Conservation (phyloP, 257 asterid species). For the Craterostigma plantagineum region DNA sequence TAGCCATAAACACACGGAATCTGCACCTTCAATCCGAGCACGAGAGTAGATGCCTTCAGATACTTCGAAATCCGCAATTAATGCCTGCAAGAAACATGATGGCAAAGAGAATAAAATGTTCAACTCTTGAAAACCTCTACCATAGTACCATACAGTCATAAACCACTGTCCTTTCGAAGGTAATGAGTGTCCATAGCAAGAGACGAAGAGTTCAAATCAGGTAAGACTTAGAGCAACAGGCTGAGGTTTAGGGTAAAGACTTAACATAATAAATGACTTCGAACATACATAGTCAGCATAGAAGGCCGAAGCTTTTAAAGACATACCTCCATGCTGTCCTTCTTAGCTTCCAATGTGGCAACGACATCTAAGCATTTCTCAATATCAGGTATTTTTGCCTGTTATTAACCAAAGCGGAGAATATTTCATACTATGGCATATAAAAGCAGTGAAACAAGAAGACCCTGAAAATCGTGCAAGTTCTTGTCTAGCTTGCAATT, state of each 20-base stretch:
- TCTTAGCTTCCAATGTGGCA: conserved; percentile 63
- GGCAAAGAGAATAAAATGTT: conserved; percentile 3
- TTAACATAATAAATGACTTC: too few species aligned
- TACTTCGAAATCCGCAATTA: conserved; percentile 79
- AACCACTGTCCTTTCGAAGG: too few species aligned
- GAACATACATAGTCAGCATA: too few species aligned
- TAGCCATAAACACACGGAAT: conserved; percentile 89
- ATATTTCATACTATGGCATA: neutral
- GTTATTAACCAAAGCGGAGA: conserved; percentile 5
- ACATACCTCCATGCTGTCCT: conserved; percentile 82
- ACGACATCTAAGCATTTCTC: conserved; percentile 79
- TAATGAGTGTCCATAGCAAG: too few species aligned
- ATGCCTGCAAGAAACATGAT: conserved; percentile 31
- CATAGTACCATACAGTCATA: neutral
- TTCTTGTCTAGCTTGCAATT: too few species aligned
- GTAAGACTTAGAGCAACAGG: too few species aligned
- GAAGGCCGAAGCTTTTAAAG: conserved; percentile 6
- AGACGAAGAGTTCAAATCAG: too few species aligned
- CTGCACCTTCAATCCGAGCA: conserved; percentile 62
- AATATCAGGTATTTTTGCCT: conserved; percentile 93
- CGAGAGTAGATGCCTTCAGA: conserved; percentile 90
- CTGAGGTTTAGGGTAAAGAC: too few species aligned
- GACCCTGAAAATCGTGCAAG: too few species aligned
- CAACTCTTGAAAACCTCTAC: neutral
- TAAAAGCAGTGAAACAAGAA: neutral